Conservation (phyloP, 768 basidiomycete genomes). For the Rickenella mellea region DNA sequence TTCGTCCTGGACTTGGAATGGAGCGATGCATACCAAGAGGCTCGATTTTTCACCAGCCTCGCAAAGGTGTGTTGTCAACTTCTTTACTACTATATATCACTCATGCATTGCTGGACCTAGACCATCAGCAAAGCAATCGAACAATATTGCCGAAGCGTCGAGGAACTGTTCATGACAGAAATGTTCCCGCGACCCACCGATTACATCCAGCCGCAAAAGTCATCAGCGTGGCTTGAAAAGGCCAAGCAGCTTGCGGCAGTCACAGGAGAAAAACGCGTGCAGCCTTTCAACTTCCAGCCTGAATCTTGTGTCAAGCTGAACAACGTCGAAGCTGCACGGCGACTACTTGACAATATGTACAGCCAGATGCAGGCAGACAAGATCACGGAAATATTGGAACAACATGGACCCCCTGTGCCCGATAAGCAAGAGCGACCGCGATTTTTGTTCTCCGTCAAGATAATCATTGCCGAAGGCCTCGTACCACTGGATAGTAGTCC, state of each 20-base stretch:
- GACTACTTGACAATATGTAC: constrained; percentile 90
- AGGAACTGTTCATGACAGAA: constrained; percentile 86
- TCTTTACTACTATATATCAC: not conserved
- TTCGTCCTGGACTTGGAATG: constrained; percentile 87
- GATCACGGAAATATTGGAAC: constrained; percentile 53
- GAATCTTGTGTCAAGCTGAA: constrained; percentile 97
- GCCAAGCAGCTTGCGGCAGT: constrained; percentile 62
- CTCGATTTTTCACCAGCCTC: constrained; percentile 80
- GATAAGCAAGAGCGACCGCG: constrained; percentile 56
- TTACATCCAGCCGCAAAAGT: constrained; percentile 75
- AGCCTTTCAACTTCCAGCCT: constrained; percentile 89
- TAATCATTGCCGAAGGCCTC: constrained; percentile 86
- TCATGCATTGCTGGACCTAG: constrained; percentile 27
- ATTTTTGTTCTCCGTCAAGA: constrained; percentile 90
- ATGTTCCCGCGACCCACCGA: constrained; percentile 85
- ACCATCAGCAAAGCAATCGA: constrained; percentile 87
- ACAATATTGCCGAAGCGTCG: constrained; percentile 82
- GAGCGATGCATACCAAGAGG: constrained; percentile 84
- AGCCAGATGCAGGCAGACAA: constrained; percentile 85
- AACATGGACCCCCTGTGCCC: constrained; percentile 57
- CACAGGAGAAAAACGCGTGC: constrained; percentile 81
- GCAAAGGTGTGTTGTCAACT: constrained; percentile 54
- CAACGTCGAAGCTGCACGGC: constrained; percentile 88
- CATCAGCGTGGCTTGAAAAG: constrained; percentile 82
- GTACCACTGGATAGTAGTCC: constrained; percentile 67